Base-by-base conservation (phyloP, 2,329 filamentous ascomycete genomes). In the Epichloe aotearoae region DNA sequence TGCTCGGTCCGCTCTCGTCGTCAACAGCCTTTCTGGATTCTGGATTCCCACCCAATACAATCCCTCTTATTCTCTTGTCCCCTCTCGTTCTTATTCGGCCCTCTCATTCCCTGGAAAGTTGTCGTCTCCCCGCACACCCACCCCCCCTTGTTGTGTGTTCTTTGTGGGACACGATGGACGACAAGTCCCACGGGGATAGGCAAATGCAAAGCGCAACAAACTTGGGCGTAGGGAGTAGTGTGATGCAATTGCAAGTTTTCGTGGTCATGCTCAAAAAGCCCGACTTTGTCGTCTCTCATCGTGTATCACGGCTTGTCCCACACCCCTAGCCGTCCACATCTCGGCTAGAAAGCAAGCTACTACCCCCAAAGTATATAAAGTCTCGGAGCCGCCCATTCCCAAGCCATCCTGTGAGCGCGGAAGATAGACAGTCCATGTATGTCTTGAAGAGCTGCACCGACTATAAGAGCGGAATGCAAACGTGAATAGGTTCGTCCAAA, bases 341-440 rank as follows among this genome's bases (percentile, higher is more conserved):
- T 40, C 33, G 34, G 5, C 15, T 36, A 20, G 20, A 6, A 39
- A 30, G 26, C 26, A 40, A 12, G n/a, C 39, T 17, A 17, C 26
- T 30, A 33, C 2, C 3, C 12, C 33, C 37, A 14, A 51, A 43
- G 48, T 54, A 54, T 56, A 54, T 56, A 54, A 56, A 53, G 49
- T 46, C 53, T 37, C 51, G 40, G 39, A 41, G 30, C 20, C 44
- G 41, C 50, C 54, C 52, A 12, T 47, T 45, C 20, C 30, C 20
- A 12, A 15, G 12, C 5, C 40, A 40, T 20, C 12, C 17, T 30
- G 23, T 10, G 37, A 30, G 20, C 4, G 10, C 10, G 20, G 20
- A 30, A 26, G 14, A 45, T 17, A 4, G 3, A 33, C 34, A 26
- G 8, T 30, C 26, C 8, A 10, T 17, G n/a, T 38, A 10, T 17